Percentiles rank a stretch among this genome's conserved stretches.
These are phyloP conservation scores for Dinochytrium kinnereticum DNA, from an alignment of 371 early-diverging fungal genomes.

Conservation along the genomic window DNA sequence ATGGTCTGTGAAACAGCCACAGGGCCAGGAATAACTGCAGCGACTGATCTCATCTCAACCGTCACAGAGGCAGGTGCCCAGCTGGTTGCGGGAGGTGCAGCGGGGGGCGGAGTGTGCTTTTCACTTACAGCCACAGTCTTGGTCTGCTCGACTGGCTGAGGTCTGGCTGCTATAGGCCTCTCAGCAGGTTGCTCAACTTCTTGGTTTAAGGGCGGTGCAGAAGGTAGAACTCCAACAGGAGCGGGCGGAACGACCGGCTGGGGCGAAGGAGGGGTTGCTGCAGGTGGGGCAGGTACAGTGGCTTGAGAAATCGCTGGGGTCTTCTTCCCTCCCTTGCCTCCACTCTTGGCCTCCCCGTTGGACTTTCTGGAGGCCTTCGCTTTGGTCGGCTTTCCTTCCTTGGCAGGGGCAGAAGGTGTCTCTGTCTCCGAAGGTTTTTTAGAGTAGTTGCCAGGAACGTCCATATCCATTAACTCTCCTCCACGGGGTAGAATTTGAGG, in stretches of 20 bases:
- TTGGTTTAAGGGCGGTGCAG: no score
- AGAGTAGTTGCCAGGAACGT: background rate
- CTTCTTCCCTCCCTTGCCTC: background rate
- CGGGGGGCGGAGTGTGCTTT: background rate
- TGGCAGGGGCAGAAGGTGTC: background rate
- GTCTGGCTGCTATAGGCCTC: background rate
- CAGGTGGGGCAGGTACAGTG: background rate
- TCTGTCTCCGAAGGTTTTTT: background rate
- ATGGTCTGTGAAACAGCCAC: constrained; percentile 14
- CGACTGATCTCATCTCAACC: background rate
- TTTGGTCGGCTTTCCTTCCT: background rate
- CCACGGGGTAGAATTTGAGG: constrained; percentile 10
- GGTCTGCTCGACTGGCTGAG: background rate
- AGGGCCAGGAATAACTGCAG: background rate
- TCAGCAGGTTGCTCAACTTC: no score
- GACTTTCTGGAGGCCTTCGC: constrained; percentile 7
- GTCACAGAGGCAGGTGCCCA: background rate
- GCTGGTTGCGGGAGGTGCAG: background rate
- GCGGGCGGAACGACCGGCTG: background rate
- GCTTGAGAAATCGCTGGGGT: constrained; percentile 8
- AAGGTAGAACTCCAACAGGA: no score
- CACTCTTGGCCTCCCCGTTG: background rate
- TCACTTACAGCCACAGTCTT: background rate
- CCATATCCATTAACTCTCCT: constrained; percentile 9
- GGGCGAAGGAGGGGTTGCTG: background rate